Percentiles rank a stretch among this genome's conserved stretches.
Conservation (phyloP, 495 filamentous ascomycete species). For the Ramalina intermedia region DNA sequence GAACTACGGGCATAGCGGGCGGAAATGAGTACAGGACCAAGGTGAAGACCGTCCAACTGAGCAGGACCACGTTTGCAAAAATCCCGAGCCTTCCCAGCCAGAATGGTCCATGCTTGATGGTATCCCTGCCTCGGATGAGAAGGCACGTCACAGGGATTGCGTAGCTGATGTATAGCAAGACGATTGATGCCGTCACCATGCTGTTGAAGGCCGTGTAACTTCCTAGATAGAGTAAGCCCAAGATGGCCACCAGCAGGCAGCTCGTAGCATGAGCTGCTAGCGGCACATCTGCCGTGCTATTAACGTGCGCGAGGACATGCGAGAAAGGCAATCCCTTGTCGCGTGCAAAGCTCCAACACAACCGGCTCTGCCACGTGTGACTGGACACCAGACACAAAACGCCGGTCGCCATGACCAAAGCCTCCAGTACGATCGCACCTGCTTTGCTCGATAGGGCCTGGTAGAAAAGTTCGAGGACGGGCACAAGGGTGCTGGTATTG, state of each 20-base stretch:
- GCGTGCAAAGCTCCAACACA: conserved; percentile 47
- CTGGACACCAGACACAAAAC: conserved; percentile 40
- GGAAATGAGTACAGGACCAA: conserved; percentile 42
- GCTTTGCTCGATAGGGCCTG: conserved; percentile 35
- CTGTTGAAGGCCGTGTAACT: conserved; percentile 39
- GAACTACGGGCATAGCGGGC: conserved; percentile 25
- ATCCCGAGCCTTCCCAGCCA: conserved; percentile 31
- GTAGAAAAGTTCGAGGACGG: conserved; percentile 43
- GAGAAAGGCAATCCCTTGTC: conserved; percentile 40
- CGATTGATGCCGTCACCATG: conserved; percentile 38
- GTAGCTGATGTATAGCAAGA: conserved; percentile 38
- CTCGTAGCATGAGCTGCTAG: conserved; percentile 35
- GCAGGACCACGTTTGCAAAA: conserved; percentile 29
- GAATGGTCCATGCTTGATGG: conserved; percentile 36
- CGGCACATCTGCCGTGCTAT: conserved; percentile 37
- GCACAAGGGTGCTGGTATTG: conserved; percentile 36
- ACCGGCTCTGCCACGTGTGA: conserved; percentile 43
- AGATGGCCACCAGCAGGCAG: conserved; percentile 31
- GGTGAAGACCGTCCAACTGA: conserved; percentile 38
- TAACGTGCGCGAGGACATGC: conserved; percentile 31
- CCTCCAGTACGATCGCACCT: conserved; percentile 41
- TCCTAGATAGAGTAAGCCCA: conserved; percentile 42
- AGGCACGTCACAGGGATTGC: conserved; percentile 34
- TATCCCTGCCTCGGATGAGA: conserved; percentile 34
- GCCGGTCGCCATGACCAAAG: conserved; percentile 39